These are phyloP conservation scores for Venustampulla echinocandica DNA, from an alignment of 495 filamentous ascomycete species.

Conservation along the genomic window DNA sequence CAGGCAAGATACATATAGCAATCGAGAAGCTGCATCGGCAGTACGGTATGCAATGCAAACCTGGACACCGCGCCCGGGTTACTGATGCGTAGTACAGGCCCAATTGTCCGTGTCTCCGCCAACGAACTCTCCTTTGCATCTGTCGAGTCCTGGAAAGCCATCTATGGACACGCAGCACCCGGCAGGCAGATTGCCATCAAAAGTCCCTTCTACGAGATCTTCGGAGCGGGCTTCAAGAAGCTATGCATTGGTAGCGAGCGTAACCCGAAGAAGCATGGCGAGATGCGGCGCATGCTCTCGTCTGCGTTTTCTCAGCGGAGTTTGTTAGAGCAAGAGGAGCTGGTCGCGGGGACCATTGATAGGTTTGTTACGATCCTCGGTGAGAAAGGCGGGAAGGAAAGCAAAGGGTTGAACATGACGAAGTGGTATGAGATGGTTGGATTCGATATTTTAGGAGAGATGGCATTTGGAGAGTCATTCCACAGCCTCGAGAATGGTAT, in stretches of 20 bases:
- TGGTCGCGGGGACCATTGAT: slow-evolving; percentile 37
- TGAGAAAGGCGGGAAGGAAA: slow-evolving; percentile 16
- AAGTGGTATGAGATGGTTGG: slow-evolving; percentile 24
- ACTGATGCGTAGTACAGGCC: not conserved
- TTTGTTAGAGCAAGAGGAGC: slow-evolving; percentile 36
- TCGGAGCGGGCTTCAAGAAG: not conserved
- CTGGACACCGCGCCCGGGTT: not conserved
- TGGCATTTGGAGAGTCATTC: not conserved
- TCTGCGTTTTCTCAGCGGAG: slow-evolving; percentile 45
- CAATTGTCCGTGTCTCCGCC: not conserved
- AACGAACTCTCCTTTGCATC: slow-evolving; percentile 5
- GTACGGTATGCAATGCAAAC: not conserved
- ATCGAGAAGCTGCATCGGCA: not conserved
- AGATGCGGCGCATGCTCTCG: slow-evolving; percentile 37
- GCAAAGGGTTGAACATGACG: slow-evolving; percentile 42
- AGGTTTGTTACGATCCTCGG: slow-evolving; percentile 35
- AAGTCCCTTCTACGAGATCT: not conserved
- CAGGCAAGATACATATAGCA: not conserved
- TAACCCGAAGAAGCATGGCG: slow-evolving; percentile 23
- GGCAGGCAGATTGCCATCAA: not conserved
- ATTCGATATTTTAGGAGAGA: not conserved
- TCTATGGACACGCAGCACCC: not conserved
- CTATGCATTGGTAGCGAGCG: not conserved
- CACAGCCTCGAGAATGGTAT: not conserved
- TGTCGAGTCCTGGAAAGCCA: slow-evolving; percentile 4